Evolutionary conservation across 352 stramenopile species (phyloP).

Genomic region (Globisporangium paddicum): DNA sequence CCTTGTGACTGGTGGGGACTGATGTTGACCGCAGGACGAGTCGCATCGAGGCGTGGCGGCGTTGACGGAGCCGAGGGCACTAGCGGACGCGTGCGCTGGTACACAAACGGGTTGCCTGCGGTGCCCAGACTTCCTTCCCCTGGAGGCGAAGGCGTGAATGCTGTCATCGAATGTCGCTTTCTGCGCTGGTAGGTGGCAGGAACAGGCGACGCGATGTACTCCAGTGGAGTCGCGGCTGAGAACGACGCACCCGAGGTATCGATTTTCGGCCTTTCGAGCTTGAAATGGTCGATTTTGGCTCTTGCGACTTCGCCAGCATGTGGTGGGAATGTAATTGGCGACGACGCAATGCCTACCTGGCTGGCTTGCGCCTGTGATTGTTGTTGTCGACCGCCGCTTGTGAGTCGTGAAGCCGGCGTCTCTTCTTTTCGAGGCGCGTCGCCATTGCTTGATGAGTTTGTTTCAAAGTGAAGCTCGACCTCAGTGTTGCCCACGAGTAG

Average conservation of each 20-base stretch:
- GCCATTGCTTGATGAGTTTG: background rate
- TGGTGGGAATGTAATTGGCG: constrained; percentile 4
- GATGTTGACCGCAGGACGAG: constrained; percentile 8
- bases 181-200: constrained; percentile 34
- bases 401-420: constrained; percentile 10
- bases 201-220: constrained; percentile 59
- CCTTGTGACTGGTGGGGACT: constrained; percentile 20
- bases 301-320: background rate
- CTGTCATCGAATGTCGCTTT: constrained; percentile 51
- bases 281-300: background rate
- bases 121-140: constrained; percentile 5
- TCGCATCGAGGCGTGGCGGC: constrained; percentile 16
- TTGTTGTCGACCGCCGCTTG: constrained; percentile 6
- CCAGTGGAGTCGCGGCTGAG: constrained; percentile 21
- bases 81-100: constrained; percentile 20
- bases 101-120: constrained; percentile 7
- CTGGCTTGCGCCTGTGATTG: background rate
- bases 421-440: background rate
- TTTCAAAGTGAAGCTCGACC: constrained; percentile 36
- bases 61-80: constrained; percentile 22
- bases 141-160: constrained; percentile 14
- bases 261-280: constrained; percentile 20
- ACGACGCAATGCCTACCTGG: background rate
- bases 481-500: constrained; percentile 53
- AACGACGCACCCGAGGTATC: constrained; percentile 13